Conservation (phyloP, 1,284 basidiomycete species). For the Microbotryomycetes sp. region DNA sequence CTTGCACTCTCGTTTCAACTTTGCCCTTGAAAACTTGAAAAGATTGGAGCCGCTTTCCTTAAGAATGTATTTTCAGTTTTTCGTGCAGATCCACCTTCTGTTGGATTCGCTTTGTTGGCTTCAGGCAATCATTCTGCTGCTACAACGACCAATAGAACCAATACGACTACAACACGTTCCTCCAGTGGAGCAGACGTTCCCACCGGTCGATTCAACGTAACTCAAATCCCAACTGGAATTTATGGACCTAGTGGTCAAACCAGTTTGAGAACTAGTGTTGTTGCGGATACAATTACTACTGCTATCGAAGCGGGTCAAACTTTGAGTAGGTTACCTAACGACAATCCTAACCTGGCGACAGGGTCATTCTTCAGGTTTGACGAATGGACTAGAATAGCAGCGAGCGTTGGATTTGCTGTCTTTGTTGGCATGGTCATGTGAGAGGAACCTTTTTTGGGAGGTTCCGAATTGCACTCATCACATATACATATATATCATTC, state of each 20-base stretch:
- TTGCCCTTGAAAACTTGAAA: slow-evolving; percentile 5
- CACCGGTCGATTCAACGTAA: slow-evolving; percentile 10
- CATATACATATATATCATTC: too few species aligned
- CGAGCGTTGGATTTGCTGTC: too few species aligned
- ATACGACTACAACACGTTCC: slow-evolving; percentile 9
- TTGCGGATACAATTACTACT: slow-evolving; percentile 24
- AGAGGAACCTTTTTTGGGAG: too few species aligned
- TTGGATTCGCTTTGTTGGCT: slow-evolving; percentile 47
- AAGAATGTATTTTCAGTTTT: slow-evolving; percentile 44
- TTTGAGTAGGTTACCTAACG: background rate
- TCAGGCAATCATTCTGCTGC: slow-evolving; percentile 6
- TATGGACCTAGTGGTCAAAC: slow-evolving; percentile 20
- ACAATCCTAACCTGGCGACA: too few species aligned
- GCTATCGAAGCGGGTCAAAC: slow-evolving; percentile 28
- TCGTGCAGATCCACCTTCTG: slow-evolving; percentile 46
- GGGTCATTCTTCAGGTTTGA: too few species aligned
- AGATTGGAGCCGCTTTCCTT: slow-evolving; percentile 40
- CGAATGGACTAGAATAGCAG: too few species aligned
- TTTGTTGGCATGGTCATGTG: too few species aligned
- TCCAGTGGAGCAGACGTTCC: background rate
- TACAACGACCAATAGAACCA: background rate
- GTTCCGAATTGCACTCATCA: too few species aligned
- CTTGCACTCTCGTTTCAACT: background rate
- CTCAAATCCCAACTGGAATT: slow-evolving; percentile 18
- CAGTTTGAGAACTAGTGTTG: slow-evolving; percentile 11